These are phyloP conservation scores for Basidioascus undulatus DNA, from an alignment of 768 basidiomycete species.

Conservation along the genomic window DNA sequence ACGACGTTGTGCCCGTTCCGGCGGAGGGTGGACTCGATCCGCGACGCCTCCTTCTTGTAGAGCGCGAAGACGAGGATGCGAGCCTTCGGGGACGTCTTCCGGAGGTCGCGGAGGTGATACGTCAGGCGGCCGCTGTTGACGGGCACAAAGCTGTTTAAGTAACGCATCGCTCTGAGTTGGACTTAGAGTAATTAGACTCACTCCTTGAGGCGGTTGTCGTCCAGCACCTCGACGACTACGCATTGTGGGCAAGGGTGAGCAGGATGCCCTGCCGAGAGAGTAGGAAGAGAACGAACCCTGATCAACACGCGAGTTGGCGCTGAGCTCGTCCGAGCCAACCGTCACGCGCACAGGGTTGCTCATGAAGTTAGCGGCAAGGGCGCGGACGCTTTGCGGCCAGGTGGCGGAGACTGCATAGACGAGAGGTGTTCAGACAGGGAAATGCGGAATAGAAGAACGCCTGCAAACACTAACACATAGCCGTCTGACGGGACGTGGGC, in stretches of 20 bases:
- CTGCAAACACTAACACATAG: slow-evolving; percentile 51
- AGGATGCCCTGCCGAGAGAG: background rate
- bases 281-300: slow-evolving; percentile 26
- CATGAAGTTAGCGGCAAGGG: slow-evolving; percentile 71
- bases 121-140: slow-evolving; percentile 14
- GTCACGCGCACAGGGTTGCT: slow-evolving; percentile 65
- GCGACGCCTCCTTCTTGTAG: slow-evolving; percentile 88
- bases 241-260: background rate
- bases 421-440: background rate
- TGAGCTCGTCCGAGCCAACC: slow-evolving; percentile 82
- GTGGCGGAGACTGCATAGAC: slow-evolving; percentile 48
- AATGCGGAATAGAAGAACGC: background rate
- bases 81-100: slow-evolving; percentile 28
- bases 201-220: slow-evolving; percentile 68
- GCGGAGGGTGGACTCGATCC: slow-evolving; percentile 58
- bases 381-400: slow-evolving; percentile 84
- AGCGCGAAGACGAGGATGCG: slow-evolving; percentile 78
- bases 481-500: slow-evolving; percentile 45
- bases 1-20: slow-evolving; percentile 53
- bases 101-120: slow-evolving; percentile 16
- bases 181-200: slow-evolving; percentile 19
- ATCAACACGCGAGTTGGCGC: slow-evolving; percentile 80
- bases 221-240: slow-evolving; percentile 60
- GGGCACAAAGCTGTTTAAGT: background rate
- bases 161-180: too few relatives aligned